These are phyloP conservation scores for Magnaporthiopsis poae DNA, from an alignment of 2,329 filamentous ascomycete genomes.

Conservation along the genomic window DNA sequence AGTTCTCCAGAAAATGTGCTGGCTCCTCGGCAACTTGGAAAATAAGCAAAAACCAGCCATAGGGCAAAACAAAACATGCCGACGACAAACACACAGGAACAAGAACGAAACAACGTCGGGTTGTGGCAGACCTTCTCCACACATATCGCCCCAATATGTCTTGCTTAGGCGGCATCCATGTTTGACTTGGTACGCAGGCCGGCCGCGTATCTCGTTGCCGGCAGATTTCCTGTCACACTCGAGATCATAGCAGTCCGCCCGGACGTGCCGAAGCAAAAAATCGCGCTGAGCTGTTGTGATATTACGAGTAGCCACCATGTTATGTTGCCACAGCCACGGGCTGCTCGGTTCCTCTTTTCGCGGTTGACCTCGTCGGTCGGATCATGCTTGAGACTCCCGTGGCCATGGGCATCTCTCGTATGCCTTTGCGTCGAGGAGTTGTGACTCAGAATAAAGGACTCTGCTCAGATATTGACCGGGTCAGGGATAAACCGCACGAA, in stretches of 20 bases:
- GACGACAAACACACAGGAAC: neutral
- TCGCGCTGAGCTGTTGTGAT: neutral
- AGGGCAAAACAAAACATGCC: neutral
- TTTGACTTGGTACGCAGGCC: neutral
- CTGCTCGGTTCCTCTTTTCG: neutral
- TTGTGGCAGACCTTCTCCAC: neutral
- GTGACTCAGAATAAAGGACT: neutral
- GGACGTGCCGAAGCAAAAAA: no score
- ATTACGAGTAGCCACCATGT: neutral
- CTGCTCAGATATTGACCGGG: neutral
- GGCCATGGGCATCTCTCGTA: neutral
- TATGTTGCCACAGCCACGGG: no score
- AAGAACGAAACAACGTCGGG: neutral
- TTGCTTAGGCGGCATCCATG: neutral
- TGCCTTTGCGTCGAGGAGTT: neutral
- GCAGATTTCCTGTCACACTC: no score
- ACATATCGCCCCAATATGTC: neutral
- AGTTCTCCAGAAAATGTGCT: no score
- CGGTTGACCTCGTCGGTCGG: no score
- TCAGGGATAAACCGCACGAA: no score
- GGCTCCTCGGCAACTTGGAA: no score
- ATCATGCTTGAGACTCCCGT: neutral
- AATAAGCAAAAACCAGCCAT: neutral
- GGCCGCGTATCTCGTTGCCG: no score
- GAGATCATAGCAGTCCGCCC: no score